These are phyloP conservation scores for Colletotrichum acutatum DNA, from an alignment of 2,329 filamentous ascomycete genomes.

Conservation along the genomic window DNA sequence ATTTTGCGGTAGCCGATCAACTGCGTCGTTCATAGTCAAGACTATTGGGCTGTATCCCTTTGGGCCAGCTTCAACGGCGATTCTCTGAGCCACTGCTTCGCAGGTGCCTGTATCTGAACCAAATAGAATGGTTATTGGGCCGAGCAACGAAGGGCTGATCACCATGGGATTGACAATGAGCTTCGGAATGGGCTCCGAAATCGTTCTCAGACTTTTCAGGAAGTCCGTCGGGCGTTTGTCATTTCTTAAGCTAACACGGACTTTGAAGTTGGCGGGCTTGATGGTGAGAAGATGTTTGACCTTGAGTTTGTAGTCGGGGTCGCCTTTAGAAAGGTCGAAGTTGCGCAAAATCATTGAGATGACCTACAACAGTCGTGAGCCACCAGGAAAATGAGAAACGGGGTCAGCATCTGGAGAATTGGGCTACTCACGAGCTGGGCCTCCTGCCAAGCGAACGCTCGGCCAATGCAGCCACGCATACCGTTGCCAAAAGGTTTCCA, in stretches of 20 bases:
- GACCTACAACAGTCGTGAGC: constrained; percentile 49
- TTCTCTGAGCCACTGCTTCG: constrained; percentile 65
- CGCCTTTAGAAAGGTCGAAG: too few species aligned
- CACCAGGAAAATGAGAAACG: constrained; percentile 65
- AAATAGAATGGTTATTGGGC: too few species aligned
- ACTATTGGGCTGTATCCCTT: constrained; percentile 63
- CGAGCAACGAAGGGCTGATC: too few species aligned
- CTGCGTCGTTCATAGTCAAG: constrained; percentile 68
- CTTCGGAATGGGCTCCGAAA: too few species aligned
- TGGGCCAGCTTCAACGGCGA: constrained; percentile 64
- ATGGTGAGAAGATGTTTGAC: too few species aligned
- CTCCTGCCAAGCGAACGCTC: constrained; percentile 65
- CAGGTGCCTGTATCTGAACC: too few species aligned
- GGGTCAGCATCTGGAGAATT: constrained; percentile 74
- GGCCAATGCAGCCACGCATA: constrained; percentile 61
- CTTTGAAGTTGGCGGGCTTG: too few species aligned
- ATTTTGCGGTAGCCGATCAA: constrained; percentile 63
- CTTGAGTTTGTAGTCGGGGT: too few species aligned
- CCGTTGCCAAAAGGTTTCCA: constrained; percentile 67
- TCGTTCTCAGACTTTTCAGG: too few species aligned
- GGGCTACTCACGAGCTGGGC: constrained; percentile 59
- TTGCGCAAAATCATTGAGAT: constrained; percentile 42
- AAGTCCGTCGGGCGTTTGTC: too few species aligned
- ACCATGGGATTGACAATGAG: too few species aligned
- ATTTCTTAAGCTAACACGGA: too few species aligned